A percentile compares a stretch with the other conserved stretches of the same genome.
Conservation (phyloP, 768 basidiomycete species). For the Paxillus ammoniavirescens region DNA sequence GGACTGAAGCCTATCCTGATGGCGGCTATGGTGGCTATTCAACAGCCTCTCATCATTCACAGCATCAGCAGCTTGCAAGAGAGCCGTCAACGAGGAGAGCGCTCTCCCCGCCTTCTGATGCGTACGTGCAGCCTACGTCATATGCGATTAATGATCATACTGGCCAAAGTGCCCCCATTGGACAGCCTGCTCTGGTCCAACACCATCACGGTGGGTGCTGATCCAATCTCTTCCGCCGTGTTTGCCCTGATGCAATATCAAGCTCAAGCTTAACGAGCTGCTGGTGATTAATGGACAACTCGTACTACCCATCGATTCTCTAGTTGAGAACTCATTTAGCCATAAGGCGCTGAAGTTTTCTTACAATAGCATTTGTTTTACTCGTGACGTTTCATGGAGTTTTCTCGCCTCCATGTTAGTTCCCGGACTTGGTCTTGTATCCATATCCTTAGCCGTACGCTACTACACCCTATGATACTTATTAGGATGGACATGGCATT, state of each 20-base stretch:
- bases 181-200: constrained; percentile 39
- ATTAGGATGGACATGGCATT: neutral
- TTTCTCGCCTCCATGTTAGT: neutral
- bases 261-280: neutral
- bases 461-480: neutral
- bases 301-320: neutral
- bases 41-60: constrained; percentile 34
- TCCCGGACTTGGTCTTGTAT: constrained; percentile 1
- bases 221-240: neutral
- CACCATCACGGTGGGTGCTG: constrained; percentile 48
- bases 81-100: constrained; percentile 15
- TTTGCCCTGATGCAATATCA: neutral
- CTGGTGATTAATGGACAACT: neutral
- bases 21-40: constrained; percentile 23
- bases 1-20: constrained; percentile 43
- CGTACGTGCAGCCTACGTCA: constrained; percentile 42
- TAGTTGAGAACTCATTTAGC: constrained; percentile 44
- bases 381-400: neutral
- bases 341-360: constrained; percentile 40
- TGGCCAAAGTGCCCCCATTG: constrained; percentile 24
- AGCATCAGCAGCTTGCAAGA: constrained; percentile 21
- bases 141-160: constrained; percentile 34
- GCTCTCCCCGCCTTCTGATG: constrained; percentile 24
- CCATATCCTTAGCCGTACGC: neutral
- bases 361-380: constrained; percentile 14